Evolutionary conservation across 176 grass and related monocot genomes (phyloP).

Genomic region (Musa itinerans): DNA sequence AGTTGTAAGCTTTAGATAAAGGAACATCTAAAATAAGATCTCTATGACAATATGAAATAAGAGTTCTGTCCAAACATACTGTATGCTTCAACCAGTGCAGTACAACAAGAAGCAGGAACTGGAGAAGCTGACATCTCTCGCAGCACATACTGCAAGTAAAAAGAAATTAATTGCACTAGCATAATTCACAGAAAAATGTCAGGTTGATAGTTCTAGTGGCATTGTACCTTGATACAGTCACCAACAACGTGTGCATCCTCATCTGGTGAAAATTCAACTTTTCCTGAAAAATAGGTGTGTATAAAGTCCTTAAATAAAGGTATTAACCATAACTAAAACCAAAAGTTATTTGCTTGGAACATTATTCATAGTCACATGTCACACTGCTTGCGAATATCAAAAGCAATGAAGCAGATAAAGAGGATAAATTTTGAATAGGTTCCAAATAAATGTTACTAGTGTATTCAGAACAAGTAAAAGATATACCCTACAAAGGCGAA

Average conservation of each 20-base stretch:
- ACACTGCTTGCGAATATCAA: not conserved
- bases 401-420: not conserved
- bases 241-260: conserved; percentile 97
- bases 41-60: not conserved
- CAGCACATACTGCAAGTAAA: conserved; percentile 67
- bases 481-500: not conserved
- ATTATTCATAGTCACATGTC: not conserved
- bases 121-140: conserved; percentile 84
- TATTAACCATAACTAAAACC: not conserved
- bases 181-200: conserved; percentile 18
- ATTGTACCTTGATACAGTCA: conserved; percentile 87
- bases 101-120: conserved; percentile 82
- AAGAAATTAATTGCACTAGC: conserved; percentile 18
- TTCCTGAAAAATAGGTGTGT: conserved; percentile 45
- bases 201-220: not conserved
- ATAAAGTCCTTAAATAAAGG: not conserved
- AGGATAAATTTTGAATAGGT: not conserved
- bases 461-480: not conserved
- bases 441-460: not conserved
- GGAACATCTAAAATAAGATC: no score
- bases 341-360: not conserved
- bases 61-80: conserved; percentile 35
- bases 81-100: conserved; percentile 67
- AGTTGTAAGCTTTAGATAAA: not conserved
- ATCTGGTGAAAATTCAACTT: conserved; percentile 82